A percentile compares a stretch with the other conserved stretches of the same genome.
Evolutionary conservation across 768 basidiomycete genomes (phyloP).

Genomic region (Podaxis mareebaensis): DNA sequence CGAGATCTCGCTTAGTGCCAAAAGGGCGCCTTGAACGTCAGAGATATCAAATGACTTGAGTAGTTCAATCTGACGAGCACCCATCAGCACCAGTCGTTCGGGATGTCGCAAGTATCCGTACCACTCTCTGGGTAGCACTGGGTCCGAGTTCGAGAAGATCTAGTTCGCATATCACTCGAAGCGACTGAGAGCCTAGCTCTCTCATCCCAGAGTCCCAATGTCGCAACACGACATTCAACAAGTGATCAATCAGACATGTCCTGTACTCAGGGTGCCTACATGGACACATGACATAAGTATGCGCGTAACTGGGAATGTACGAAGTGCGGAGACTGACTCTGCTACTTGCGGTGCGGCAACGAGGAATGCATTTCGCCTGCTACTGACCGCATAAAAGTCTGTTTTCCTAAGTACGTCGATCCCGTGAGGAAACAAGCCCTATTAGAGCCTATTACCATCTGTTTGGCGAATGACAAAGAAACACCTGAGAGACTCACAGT

Average conservation of each 20-base stretch:
- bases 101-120: slow-evolving; percentile 32
- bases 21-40: slow-evolving; percentile 82
- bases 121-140: slow-evolving; percentile 49
- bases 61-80: slow-evolving; percentile 46
- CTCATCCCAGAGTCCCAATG: slow-evolving; percentile 92
- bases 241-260: slow-evolving; percentile 63
- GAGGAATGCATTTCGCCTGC: slow-evolving; percentile 83
- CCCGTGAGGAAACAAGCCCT: slow-evolving; percentile 92
- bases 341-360: slow-evolving; percentile 85
- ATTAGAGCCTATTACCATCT: slow-evolving; percentile 16
- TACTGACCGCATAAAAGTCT: slow-evolving; percentile 93
- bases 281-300: slow-evolving; percentile 12
- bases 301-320: background rate
- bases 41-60: slow-evolving; percentile 63
- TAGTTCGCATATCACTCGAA: slow-evolving; percentile 64
- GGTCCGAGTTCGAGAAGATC: slow-evolving; percentile 59
- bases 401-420: slow-evolving; percentile 91
- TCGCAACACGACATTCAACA: slow-evolving; percentile 70
- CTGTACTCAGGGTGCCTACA: slow-evolving; percentile 80
- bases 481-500: slow-evolving; percentile 55
- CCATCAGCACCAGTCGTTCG: slow-evolving; percentile 11
- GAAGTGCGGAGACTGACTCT: slow-evolving; percentile 52
- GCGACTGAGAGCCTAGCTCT: slow-evolving; percentile 71
- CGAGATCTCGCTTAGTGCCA: slow-evolving; percentile 73
- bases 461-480: slow-evolving; percentile 6